These are phyloP conservation scores for Hansenula sp. DNA, from an alignment of 1,139 yeast genomes.

Conservation along the genomic window DNA sequence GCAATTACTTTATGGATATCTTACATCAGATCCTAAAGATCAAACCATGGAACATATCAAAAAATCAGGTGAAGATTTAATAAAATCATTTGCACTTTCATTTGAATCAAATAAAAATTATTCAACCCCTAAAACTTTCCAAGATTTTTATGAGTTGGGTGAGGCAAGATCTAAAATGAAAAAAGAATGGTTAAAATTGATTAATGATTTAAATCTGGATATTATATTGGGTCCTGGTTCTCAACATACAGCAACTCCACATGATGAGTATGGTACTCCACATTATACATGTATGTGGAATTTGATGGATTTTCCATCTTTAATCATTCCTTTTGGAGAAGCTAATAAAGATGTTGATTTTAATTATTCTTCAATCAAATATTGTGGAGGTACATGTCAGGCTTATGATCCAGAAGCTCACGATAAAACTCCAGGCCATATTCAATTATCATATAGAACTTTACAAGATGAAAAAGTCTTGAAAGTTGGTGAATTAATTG, in stretches of 20 bases:
- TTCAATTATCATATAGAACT: slow-evolving; percentile 44
- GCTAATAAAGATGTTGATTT: slow-evolving; percentile 35
- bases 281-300: slow-evolving; percentile 59
- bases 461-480: slow-evolving; percentile 40
- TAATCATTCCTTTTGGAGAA: slow-evolving; percentile 53
- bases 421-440: slow-evolving; percentile 43
- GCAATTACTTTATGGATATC: slow-evolving; percentile 37
- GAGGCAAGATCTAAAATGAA: too few species aligned
- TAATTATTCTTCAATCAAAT: background rate
- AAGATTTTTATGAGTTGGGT: background rate
- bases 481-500: background rate
- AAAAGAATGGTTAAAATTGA: too few species aligned
- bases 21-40: slow-evolving; percentile 51
- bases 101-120: slow-evolving; percentile 55
- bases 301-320: slow-evolving; percentile 55
- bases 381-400: slow-evolving; percentile 16
- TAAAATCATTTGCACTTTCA: slow-evolving; percentile 28
- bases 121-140: slow-evolving; percentile 45
- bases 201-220: too few species aligned
- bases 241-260: background rate
- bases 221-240: background rate
- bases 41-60: slow-evolving; percentile 44
- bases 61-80: slow-evolving; percentile 50
- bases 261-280: slow-evolving; percentile 11
- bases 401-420: slow-evolving; percentile 27